phyloP scores from a whole-genome alignment of 306 rosid genomes.

The Cajanus cajan region DNA sequence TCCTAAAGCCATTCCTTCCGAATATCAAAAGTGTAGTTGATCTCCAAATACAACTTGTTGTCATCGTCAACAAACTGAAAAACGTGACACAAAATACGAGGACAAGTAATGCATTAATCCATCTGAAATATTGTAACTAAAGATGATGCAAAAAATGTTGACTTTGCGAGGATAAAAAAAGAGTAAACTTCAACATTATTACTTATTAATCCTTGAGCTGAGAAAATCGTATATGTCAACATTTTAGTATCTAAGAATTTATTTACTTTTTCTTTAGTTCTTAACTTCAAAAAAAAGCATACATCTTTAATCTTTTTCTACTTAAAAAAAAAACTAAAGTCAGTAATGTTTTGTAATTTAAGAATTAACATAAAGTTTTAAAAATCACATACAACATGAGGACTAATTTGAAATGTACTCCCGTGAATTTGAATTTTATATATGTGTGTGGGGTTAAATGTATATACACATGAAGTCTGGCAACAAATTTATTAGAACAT shows the following conservation, averaged over 20 bases:
- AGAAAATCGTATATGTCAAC: background rate
- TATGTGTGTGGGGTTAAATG: background rate
- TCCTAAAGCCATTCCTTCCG: slow-evolving; percentile 64
- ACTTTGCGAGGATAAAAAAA: background rate
- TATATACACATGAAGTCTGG: slow-evolving; percentile 27
- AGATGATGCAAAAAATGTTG: background rate
- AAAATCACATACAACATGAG: background rate
- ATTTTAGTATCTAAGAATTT: background rate
- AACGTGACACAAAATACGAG: background rate
- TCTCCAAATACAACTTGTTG: slow-evolving; percentile 78
- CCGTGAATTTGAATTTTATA: slow-evolving; percentile 38
- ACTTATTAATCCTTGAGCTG: background rate
- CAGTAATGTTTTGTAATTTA: background rate
- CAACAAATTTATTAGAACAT: slow-evolving; percentile 27
- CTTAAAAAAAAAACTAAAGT: background rate
- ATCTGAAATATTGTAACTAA: background rate
- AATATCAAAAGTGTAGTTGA: slow-evolving; percentile 81
- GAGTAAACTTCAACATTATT: background rate
- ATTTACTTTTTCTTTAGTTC: too few species aligned
- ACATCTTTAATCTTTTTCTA: too few species aligned
- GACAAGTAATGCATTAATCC: background rate
- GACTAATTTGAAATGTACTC: background rate
- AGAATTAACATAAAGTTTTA: background rate
- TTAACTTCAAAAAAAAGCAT: too few species aligned
- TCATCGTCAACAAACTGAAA: slow-evolving; percentile 81